Evolutionary conservation across 1,139 yeast genomes (phyloP).

Genomic region (Candida freyschussii): DNA sequence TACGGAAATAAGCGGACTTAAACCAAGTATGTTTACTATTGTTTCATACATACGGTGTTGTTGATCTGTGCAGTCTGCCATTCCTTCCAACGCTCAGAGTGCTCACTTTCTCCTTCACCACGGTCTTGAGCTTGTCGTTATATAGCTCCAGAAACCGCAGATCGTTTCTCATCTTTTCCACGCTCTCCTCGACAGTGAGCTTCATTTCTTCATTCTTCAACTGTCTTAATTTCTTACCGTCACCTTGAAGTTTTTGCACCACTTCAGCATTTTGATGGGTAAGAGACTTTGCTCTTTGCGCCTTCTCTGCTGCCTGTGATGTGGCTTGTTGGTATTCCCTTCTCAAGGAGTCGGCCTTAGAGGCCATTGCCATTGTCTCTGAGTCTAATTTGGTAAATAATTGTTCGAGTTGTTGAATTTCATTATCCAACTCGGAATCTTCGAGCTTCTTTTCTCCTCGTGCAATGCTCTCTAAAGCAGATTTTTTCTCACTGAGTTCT

Average conservation of each 20-base stretch:
- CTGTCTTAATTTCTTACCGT: constrained; percentile 35
- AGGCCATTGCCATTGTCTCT: constrained; percentile 23
- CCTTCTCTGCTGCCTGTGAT: constrained; percentile 49
- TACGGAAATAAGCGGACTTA: too few species aligned
- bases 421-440: constrained; percentile 29
- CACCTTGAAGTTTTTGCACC: constrained; percentile 38
- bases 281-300: constrained; percentile 32
- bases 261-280: constrained; percentile 31
- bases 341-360: constrained; percentile 39
- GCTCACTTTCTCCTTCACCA: constrained; percentile 23
- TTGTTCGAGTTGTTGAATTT: constrained; percentile 31
- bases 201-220: constrained; percentile 11
- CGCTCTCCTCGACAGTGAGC: constrained; percentile 2
- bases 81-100: constrained; percentile 23
- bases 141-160: constrained; percentile 17
- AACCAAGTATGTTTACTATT: too few species aligned
- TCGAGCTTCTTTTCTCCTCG: constrained; percentile 18
- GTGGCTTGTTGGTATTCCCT: constrained; percentile 49
- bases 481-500: constrained; percentile 18
- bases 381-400: constrained; percentile 1
- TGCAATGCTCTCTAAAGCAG: constrained; percentile 6
- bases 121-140: constrained; percentile 10
- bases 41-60: constrained; percentile 26
- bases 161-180: constrained; percentile 11
- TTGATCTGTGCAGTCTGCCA: constrained; percentile 25